Conservation (phyloP, 192 early-diverging fungal genomes). For the Linnemannia schmuckeri region DNA sequence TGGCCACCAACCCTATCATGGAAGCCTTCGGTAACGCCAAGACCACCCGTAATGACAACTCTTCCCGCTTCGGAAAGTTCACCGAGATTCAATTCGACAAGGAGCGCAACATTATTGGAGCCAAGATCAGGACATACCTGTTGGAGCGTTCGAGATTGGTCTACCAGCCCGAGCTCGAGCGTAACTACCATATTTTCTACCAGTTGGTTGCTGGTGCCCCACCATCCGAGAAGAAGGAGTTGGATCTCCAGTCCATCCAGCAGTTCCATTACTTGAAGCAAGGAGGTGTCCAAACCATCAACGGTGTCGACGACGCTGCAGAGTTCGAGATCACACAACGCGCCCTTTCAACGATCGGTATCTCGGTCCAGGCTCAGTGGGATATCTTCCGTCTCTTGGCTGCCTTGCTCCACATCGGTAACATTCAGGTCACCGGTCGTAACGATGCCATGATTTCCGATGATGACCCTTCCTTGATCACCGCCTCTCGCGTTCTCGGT, state of each 20-base stretch:
- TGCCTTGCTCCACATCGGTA: slow-evolving; percentile 94
- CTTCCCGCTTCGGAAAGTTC: slow-evolving; percentile 98
- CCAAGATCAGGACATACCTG: slow-evolving; percentile 96
- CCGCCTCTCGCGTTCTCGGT: slow-evolving; percentile 80
- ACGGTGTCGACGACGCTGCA: slow-evolving; percentile 91
- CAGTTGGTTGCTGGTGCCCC: slow-evolving; percentile 95
- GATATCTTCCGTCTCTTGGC: slow-evolving; percentile 93
- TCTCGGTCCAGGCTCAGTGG: slow-evolving; percentile 86
- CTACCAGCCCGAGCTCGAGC: slow-evolving; percentile 92
- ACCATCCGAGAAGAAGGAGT: slow-evolving; percentile 81
- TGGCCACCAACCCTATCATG: slow-evolving; percentile 98
- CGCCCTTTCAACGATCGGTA: slow-evolving; percentile 88
- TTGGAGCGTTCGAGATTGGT: slow-evolving; percentile 96
- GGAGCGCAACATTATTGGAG: slow-evolving; percentile 88
- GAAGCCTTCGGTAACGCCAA: slow-evolving; percentile 99
- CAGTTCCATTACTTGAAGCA: slow-evolving; percentile 92
- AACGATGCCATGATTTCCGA: slow-evolving; percentile 83
- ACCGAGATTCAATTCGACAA: slow-evolving; percentile 94
- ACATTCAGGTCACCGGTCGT: slow-evolving; percentile 86
- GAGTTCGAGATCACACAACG: slow-evolving; percentile 93
- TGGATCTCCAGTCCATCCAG: slow-evolving; percentile 80
- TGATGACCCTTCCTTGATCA: slow-evolving; percentile 78
- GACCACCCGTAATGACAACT: slow-evolving; percentile 99
- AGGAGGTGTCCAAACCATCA: slow-evolving; percentile 83
- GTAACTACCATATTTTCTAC: slow-evolving; percentile 99